Evolutionary conservation across 345 rosid genomes (phyloP).

Genomic region (Stellera chamaejasme): DNA sequence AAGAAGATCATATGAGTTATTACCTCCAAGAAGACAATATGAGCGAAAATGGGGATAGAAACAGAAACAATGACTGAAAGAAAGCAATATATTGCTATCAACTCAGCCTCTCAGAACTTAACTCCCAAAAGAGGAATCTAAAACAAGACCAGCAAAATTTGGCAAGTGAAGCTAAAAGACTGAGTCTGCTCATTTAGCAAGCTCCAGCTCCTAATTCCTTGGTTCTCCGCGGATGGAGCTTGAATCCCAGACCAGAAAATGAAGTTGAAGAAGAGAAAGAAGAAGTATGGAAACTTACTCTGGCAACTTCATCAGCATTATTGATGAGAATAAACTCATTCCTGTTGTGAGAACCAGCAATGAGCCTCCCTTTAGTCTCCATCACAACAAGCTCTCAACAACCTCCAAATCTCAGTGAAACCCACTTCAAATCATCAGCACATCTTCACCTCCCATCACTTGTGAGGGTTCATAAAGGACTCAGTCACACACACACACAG

Average conservation of each 20-base stretch:
- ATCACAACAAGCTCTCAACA: slow-evolving; percentile 16
- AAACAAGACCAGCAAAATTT: not conserved
- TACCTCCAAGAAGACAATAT: not conserved
- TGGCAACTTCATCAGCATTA: slow-evolving; percentile 64
- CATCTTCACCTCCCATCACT: slow-evolving; percentile 14
- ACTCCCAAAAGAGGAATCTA: not conserved
- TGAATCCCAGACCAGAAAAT: not conserved
- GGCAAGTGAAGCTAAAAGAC: not conserved
- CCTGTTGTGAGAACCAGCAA: slow-evolving; percentile 92
- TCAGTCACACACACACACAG: slow-evolving; percentile 3
- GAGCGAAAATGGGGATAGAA: no score
- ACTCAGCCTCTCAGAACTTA: not conserved
- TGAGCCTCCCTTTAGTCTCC: slow-evolving; percentile 69
- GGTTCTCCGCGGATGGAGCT: not conserved
- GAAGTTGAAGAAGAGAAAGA: not conserved
- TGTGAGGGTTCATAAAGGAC: not conserved
- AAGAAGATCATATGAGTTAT: no score
- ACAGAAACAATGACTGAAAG: no score
- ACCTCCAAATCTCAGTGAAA: slow-evolving; percentile 10
- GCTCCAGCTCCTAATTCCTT: slow-evolving; percentile 3
- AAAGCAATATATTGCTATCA: no score
- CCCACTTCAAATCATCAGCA: slow-evolving; percentile 11
- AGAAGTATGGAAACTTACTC: slow-evolving; percentile 34
- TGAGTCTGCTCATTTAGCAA: not conserved
- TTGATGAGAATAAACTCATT: slow-evolving; percentile 83